phyloP scores from a whole-genome alignment of 108 stramenopile species.

The Nitzschia sp. region DNA sequence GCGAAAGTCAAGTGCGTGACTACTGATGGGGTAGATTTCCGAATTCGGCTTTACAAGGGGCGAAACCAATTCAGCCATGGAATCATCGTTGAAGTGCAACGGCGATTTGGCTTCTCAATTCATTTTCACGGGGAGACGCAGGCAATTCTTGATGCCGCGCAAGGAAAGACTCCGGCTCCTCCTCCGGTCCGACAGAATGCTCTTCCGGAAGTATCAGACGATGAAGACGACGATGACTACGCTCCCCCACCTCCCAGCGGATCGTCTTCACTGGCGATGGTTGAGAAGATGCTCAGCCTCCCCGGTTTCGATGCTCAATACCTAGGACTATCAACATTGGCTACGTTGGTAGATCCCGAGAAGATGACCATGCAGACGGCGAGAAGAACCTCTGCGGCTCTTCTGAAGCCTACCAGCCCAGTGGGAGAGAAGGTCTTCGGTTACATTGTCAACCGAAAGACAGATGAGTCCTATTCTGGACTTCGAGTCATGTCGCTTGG shows the following conservation, averaged over 20 bases:
- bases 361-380: conserved; percentile 42
- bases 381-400: conserved; percentile 21
- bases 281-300: conserved; percentile 46
- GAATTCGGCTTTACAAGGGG: conserved; percentile 66
- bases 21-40: conserved; percentile 58
- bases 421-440: conserved; percentile 41
- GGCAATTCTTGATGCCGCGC: conserved; percentile 68
- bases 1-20: conserved; percentile 66
- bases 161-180: conserved; percentile 37
- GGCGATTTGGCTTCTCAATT: conserved; percentile 51
- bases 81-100: conserved; percentile 78
- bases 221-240: conserved; percentile 36
- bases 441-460: conserved; percentile 30
- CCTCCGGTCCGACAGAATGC: not conserved
- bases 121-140: conserved; percentile 48
- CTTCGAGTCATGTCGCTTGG: conserved; percentile 41
- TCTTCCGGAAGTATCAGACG: conserved; percentile 51
- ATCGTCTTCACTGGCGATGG: conserved; percentile 38
- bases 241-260: conserved; percentile 11
- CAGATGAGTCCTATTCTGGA: conserved; percentile 32
- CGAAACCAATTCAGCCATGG: conserved; percentile 45
- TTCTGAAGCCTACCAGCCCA: conserved; percentile 30
- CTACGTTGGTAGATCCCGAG: conserved; percentile 40
- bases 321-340: conserved; percentile 49
- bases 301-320: conserved; percentile 49